Evolutionary conservation across 352 stramenopile genomes (phyloP).

Genomic region (Globisporangium barbulae): DNA sequence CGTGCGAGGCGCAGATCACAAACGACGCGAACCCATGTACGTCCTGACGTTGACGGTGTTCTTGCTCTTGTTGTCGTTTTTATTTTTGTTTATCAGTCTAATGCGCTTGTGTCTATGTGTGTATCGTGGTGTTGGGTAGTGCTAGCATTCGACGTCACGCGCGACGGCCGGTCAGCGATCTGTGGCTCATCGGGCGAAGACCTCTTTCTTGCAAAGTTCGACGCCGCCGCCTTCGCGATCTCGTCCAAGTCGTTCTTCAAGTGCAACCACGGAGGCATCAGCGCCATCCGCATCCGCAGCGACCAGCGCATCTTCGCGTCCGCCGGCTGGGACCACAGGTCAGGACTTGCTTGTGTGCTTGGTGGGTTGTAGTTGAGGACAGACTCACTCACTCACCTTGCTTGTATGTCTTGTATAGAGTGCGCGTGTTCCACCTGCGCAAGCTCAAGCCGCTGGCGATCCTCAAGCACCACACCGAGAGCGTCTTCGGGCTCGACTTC

Average conservation of each 20-base stretch:
- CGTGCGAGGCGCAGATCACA: slow-evolving; percentile 46
- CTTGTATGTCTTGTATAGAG: slow-evolving; percentile 15
- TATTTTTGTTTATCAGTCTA: neutral
- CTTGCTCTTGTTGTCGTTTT: neutral
- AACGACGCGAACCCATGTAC: slow-evolving; percentile 48
- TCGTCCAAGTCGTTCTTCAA: slow-evolving; percentile 48
- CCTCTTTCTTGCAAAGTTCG: slow-evolving; percentile 42
- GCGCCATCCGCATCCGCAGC: slow-evolving; percentile 51
- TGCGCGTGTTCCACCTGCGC: slow-evolving; percentile 70
- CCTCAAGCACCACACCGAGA: slow-evolving; percentile 79
- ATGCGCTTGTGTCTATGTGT: neutral
- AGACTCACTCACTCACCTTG: neutral
- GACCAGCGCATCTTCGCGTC: slow-evolving; percentile 81
- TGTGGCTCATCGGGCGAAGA: slow-evolving; percentile 63
- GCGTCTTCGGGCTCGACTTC: slow-evolving; percentile 71
- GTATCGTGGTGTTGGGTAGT: slow-evolving; percentile 26
- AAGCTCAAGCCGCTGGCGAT: slow-evolving; percentile 74
- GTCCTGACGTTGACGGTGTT: slow-evolving; percentile 6
- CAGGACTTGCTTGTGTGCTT: neutral
- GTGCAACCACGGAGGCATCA: slow-evolving; percentile 60
- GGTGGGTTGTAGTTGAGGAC: neutral
- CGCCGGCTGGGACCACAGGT: slow-evolving; percentile 72
- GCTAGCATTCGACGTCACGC: slow-evolving; percentile 65
- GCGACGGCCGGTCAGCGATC: slow-evolving; percentile 46
- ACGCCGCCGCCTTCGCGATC: slow-evolving; percentile 37